Evolutionary conservation across 805 yeast genomes (phyloP).

Genomic region (Pichia membranifaciens): DNA sequence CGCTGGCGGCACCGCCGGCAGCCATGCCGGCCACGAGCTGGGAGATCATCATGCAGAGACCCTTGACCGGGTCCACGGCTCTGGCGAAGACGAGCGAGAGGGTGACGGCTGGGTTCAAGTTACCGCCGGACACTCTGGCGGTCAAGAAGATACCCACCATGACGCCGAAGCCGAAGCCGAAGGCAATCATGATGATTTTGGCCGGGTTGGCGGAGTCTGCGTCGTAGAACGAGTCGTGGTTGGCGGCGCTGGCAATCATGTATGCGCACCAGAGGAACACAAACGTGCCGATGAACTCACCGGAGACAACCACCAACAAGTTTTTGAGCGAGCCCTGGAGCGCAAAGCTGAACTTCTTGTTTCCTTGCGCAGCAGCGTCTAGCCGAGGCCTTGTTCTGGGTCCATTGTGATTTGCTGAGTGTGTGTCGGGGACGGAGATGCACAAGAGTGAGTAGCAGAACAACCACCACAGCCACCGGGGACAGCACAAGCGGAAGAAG

Average conservation of each 20-base stretch:
- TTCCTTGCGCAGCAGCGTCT: constrained; percentile 22
- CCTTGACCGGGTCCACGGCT: constrained; percentile 70
- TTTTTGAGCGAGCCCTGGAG: constrained; percentile 41
- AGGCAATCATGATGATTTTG: constrained; percentile 70
- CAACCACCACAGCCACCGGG: too few species aligned
- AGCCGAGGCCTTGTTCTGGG: constrained; percentile 37
- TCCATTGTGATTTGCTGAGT: constrained; percentile 19
- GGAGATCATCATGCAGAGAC: constrained; percentile 53
- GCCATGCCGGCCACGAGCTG: constrained; percentile 85
- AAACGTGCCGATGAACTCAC: constrained; percentile 85
- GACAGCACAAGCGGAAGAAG: too few species aligned
- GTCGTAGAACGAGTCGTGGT: constrained; percentile 29
- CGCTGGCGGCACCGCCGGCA: constrained; percentile 84
- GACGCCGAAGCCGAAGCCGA: constrained; percentile 84
- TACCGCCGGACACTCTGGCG: constrained; percentile 81
- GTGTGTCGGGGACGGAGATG: background rate
- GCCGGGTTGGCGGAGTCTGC: constrained; percentile 43
- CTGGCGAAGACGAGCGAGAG: constrained; percentile 64
- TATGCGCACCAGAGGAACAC: constrained; percentile 78
- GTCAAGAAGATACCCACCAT: constrained; percentile 65
- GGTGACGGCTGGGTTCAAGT: constrained; percentile 85
- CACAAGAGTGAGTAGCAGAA: too few species aligned
- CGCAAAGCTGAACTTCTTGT: constrained; percentile 21
- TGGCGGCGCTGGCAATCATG: constrained; percentile 79
- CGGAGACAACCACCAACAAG: constrained; percentile 62